Base-by-base conservation (phyloP, 331 rosid genomes). In the Prunus yedoensis region DNA sequence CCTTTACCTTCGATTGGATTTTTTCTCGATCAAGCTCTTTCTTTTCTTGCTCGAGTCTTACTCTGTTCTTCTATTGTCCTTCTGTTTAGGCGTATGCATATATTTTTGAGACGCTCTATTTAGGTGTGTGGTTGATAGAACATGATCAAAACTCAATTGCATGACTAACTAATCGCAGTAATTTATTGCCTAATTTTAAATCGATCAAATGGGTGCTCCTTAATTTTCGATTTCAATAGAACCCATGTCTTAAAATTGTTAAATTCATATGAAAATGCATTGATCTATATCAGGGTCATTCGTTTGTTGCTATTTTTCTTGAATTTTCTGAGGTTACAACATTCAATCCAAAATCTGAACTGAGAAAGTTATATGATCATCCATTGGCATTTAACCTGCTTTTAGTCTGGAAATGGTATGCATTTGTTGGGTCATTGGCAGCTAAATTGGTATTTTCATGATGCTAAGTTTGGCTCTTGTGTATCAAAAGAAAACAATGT, bases 141-240 rank as follows among this genome's bases (percentile, higher is more conserved):
- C 61, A 43, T 45, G 54, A 20, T 27, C 25, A 62, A 30, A 75
- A 61, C 47, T 5, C 58, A 41, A 52, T 52, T 74, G 83, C 80
- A 43, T 74, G 17, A 8, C 32, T 49, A 14, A 51, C 13, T 73
- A 14, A 12, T 4, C 16, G 68, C 4, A 20, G 16, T 38, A 57
- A 59, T 70, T 47, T 46, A 18, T 21, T 23, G 21, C 32, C 10
- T 41, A n/a, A 62, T 68, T 4, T 54, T 21, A 16, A 74, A 63
- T 63, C 47, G 46, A 47, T 8, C 35, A 60, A 70, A 10, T 63
- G 84, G 74, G 81, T 64, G 60, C 4, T 64, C 30, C n/a, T 78
- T 56, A 58, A 10, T 58, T 72, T 68, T 81, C 28, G 32, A 65
- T 69, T 52, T 74, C 17, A 38, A 3, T 69, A 12, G 41, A 54